A percentile compares a stretch with the other conserved stretches of the same genome.
These are phyloP conservation scores for Hypericum androsaemum DNA, from an alignment of 345 rosid species.

Conservation along the genomic window DNA sequence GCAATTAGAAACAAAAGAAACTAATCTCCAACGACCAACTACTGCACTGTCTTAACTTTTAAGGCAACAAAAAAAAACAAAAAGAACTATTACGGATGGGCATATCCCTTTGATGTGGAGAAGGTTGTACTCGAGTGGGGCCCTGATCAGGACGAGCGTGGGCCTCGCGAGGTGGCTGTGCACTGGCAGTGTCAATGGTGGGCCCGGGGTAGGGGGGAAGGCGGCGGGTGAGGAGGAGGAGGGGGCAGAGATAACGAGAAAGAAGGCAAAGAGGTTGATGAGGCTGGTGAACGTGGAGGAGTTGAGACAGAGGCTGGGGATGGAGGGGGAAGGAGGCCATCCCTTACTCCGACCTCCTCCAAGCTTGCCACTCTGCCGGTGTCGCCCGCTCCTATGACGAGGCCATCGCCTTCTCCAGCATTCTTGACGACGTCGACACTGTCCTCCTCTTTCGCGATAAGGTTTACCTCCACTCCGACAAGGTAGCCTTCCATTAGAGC, in stretches of 20 bases:
- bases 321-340: constrained; percentile 64
- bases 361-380: constrained; percentile 55
- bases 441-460: constrained; percentile 75
- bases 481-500: constrained; percentile 40
- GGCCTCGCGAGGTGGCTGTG: no score
- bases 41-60: no score
- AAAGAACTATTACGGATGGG: no score
- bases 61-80: no score
- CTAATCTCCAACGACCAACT: no score
- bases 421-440: constrained; percentile 81
- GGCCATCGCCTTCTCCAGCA: constrained; percentile 63
- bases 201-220: no score
- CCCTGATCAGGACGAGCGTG: no score
- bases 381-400: constrained; percentile 65
- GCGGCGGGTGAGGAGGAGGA: constrained; percentile 5
- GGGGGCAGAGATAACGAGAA: constrained; percentile 28
- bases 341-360: constrained; percentile 41
- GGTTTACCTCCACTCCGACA: constrained; percentile 79
- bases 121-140: no score
- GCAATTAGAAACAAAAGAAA: no score
- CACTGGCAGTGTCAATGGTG: no score
- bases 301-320: constrained; percentile 55
- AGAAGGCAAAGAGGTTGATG: constrained; percentile 70
- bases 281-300: constrained; percentile 75
- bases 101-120: no score